Evolutionary conservation across 2,329 filamentous ascomycete genomes (phyloP).

Genomic region (Colletotrichum sp.): DNA sequence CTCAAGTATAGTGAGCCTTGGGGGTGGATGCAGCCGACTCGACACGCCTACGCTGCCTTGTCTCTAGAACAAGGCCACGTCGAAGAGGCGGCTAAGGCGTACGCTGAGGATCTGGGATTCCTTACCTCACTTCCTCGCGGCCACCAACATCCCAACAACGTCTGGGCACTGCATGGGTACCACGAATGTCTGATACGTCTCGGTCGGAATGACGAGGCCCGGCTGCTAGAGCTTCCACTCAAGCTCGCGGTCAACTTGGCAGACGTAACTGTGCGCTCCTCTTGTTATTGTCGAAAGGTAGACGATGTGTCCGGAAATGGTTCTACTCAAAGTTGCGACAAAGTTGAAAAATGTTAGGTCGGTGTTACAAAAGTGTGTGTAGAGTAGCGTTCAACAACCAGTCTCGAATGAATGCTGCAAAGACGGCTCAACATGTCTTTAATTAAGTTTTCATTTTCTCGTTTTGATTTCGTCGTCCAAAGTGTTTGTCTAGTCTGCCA

Average conservation of each 20-base stretch:
- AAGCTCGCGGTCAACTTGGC: conserved; percentile 27
- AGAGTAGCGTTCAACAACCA: neutral
- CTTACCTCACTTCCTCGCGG: conserved; percentile 65
- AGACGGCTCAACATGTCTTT: neutral
- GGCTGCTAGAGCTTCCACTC: conserved; percentile 30
- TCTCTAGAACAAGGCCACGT: conserved; percentile 68
- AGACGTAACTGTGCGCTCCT: conserved; percentile 36
- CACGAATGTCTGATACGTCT: conserved; percentile 70
- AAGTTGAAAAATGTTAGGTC: neutral
- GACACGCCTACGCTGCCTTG: conserved; percentile 74
- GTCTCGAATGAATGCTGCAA: fast-evolving
- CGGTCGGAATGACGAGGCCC: conserved; percentile 46
- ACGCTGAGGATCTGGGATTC: conserved; percentile 65
- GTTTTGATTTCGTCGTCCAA: neutral
- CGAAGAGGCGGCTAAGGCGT: conserved; percentile 60
- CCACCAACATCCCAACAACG: conserved; percentile 72
- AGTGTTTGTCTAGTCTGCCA: neutral
- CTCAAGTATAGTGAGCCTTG: conserved; percentile 76
- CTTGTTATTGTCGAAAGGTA: conserved; percentile 36
- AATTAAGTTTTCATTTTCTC: neutral
- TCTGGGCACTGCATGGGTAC: conserved; percentile 77
- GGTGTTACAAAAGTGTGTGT: neutral
- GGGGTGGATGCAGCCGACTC: conserved; percentile 79
- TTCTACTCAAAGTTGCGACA: neutral
- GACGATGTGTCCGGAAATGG: fast-evolving